These are phyloP conservation scores for Coleophoma eucalyptorum DNA, from an alignment of 2,329 filamentous ascomycete species.

Conservation along the genomic window DNA sequence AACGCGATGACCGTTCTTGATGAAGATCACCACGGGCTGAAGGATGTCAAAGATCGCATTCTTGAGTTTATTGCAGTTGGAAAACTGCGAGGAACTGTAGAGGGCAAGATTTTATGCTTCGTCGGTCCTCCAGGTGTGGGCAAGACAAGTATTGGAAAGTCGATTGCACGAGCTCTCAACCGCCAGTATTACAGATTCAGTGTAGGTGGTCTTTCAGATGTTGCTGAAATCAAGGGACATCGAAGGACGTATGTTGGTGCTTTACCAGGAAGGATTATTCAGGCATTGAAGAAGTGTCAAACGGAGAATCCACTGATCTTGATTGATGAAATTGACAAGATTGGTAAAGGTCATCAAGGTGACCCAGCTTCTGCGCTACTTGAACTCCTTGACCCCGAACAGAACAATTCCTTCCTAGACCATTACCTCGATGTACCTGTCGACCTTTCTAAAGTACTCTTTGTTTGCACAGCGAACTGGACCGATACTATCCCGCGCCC, in stretches of 20 bases:
- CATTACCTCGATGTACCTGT: slow-evolving; percentile 99
- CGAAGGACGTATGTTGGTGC: slow-evolving; percentile 95
- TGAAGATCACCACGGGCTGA: slow-evolving; percentile 93
- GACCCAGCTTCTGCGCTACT: slow-evolving; percentile 93
- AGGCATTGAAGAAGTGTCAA: slow-evolving; percentile 97
- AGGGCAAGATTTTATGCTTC: slow-evolving; percentile 97
- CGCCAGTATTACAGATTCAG: slow-evolving; percentile 98
- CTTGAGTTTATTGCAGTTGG: slow-evolving; percentile 97
- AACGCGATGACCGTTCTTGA: slow-evolving; percentile 89
- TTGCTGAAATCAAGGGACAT: slow-evolving; percentile 98
- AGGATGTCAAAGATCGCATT: slow-evolving; percentile 98
- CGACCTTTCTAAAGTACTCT: slow-evolving; percentile 94
- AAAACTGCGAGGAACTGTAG: slow-evolving; percentile 92
- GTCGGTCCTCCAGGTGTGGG: slow-evolving; percentile 96
- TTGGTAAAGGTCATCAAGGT: slow-evolving; percentile 92
- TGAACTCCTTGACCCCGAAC: slow-evolving; percentile 91
- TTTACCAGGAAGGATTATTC: slow-evolving; percentile 92
- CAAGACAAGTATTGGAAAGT: slow-evolving; percentile 98
- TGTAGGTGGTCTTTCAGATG: slow-evolving; percentile 92
- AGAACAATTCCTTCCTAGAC: slow-evolving; percentile 95
- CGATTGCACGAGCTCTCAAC: slow-evolving; percentile 90
- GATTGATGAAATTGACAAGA: slow-evolving; percentile 98
- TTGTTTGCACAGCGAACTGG: slow-evolving; percentile 99
- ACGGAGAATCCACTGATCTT: slow-evolving; percentile 96
- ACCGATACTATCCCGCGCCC: slow-evolving; percentile 96